A percentile compares a stretch with the other conserved stretches of the same genome.
Conservation (phyloP, 306 rosid species). For the Quercus variabilis region DNA sequence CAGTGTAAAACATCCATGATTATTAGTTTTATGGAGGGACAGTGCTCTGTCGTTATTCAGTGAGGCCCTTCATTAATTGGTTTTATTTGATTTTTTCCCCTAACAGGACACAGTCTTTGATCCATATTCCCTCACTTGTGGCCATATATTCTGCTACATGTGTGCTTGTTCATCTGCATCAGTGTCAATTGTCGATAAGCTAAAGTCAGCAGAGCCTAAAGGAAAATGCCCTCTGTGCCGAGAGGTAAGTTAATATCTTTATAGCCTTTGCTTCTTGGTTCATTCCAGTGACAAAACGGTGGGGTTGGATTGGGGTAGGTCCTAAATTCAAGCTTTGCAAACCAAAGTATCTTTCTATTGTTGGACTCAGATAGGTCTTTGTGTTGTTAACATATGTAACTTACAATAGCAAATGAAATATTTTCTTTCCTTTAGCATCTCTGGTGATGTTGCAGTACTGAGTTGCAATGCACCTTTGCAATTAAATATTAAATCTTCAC, state of each 20-base stretch:
- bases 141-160: constrained; percentile 87
- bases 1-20: background rate
- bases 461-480: background rate
- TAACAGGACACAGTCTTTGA: constrained; percentile 91
- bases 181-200: constrained; percentile 68
- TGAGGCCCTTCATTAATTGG: constrained; percentile 4
- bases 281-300: background rate
- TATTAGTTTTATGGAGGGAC: too few species aligned
- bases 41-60: background rate
- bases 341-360: too few species aligned
- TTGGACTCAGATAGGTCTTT: too few species aligned
- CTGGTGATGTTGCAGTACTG: background rate
- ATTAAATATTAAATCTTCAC: background rate
- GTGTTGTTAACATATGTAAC: too few species aligned
- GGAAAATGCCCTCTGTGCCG: constrained; percentile 13
- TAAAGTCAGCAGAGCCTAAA: constrained; percentile 54
- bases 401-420: too few species aligned
- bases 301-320: background rate
- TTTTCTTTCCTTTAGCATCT: background rate
- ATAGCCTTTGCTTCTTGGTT: too few species aligned
- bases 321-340: too few species aligned
- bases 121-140: constrained; percentile 89
- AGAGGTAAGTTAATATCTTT: too few species aligned
- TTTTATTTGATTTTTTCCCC: background rate
- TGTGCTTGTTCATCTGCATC: constrained; percentile 94